These are phyloP conservation scores for Angomonas deanei DNA, from an alignment of 208 protist species.

Conservation along the genomic window DNA sequence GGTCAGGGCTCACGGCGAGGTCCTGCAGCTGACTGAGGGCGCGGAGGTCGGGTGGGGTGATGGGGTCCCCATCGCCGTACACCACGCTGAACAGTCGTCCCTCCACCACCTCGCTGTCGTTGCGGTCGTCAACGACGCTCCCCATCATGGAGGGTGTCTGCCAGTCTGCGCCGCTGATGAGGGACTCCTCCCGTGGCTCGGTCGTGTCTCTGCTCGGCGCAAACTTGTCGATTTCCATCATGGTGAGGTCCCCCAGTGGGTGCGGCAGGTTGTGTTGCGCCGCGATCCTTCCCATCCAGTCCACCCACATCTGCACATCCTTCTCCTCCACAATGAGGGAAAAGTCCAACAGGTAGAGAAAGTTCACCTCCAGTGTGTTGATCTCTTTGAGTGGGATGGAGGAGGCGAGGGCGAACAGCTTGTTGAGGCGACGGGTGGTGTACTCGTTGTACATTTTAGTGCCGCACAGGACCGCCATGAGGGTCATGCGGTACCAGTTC, in stretches of 20 bases:
- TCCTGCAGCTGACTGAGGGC: conserved; percentile 24
- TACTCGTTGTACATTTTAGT: conserved; percentile 87
- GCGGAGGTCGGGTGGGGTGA: conserved; percentile 42
- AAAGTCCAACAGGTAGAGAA: conserved; percentile 84
- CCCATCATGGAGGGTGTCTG: too few relatives aligned
- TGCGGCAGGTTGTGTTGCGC: conserved; percentile 24
- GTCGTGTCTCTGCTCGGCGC: too few relatives aligned
- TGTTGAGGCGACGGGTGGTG: conserved; percentile 42
- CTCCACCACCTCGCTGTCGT: conserved; percentile 8
- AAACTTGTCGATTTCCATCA: background rate
- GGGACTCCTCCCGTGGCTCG: too few relatives aligned
- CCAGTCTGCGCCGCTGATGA: too few relatives aligned
- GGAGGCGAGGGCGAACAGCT: conserved; percentile 41
- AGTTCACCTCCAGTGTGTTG: conserved; percentile 68
- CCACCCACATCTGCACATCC: conserved; percentile 67
- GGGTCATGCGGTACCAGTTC: conserved; percentile 80
- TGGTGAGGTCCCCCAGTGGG: background rate
- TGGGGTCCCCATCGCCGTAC: conserved; percentile 34
- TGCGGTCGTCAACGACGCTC: conserved; percentile 6
- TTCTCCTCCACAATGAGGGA: conserved; percentile 63
- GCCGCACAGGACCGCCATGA: conserved; percentile 60
- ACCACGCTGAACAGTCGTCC: conserved; percentile 64
- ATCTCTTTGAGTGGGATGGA: conserved; percentile 57
- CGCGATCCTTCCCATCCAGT: conserved; percentile 74
- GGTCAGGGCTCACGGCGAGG: conserved; percentile 13